Percentiles rank a stretch among this genome's conserved stretches.
phyloP scores from a whole-genome alignment of 257 asterid species.

The Solanum microdontum region DNA sequence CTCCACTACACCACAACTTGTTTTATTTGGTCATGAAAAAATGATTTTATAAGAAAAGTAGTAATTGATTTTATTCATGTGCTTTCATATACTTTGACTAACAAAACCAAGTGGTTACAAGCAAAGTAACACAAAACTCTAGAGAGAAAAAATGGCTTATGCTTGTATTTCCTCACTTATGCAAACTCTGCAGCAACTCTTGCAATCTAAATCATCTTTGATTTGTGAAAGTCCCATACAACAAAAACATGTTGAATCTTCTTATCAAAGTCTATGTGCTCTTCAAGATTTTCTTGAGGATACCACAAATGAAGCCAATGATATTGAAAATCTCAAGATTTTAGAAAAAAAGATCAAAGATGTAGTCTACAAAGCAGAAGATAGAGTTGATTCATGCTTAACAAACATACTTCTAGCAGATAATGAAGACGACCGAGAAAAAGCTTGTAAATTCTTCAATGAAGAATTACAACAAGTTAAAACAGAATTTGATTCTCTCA shows the following conservation, averaged over 20 bases:
- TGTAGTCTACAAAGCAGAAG: slow-evolving; percentile 2
- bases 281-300: neutral
- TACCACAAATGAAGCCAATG: neutral
- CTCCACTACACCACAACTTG: rapidly evolving
- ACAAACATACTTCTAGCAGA: neutral
- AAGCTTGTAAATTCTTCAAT: neutral
- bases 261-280: neutral
- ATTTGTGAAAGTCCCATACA: neutral
- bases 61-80: neutral
- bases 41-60: neutral
- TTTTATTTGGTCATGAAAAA: neutral
- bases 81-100: neutral
- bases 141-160: neutral
- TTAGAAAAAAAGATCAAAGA: slow-evolving; percentile 1
- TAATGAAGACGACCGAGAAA: too few species aligned
- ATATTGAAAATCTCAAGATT: neutral
- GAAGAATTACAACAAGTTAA: neutral
- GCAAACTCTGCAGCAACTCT: slow-evolving; percentile 1
- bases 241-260: neutral
- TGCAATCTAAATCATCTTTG: neutral
- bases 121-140: too few species aligned
- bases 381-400: slow-evolving; percentile 1
- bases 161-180: slow-evolving; percentile 19
- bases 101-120: too few species aligned
- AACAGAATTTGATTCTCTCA: neutral